Percentiles rank a stretch among this genome's conserved stretches.
Conservation (phyloP, 148 eudicot species). For the Camellia japonica region DNA sequence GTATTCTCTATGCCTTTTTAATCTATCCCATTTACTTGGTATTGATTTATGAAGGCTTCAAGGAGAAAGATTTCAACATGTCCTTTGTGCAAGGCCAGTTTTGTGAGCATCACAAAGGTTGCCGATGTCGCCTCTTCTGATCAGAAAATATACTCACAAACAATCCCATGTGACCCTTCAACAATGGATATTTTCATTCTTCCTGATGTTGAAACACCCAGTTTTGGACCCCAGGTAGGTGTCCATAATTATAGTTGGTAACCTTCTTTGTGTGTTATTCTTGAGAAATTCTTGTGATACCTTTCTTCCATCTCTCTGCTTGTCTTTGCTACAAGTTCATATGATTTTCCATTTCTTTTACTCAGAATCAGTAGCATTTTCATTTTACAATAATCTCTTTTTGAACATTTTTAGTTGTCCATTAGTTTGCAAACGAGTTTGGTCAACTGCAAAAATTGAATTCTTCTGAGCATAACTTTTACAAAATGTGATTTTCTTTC, state of each 20-base stretch:
- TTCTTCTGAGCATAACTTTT: not conserved
- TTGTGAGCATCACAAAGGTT: constrained; percentile 61
- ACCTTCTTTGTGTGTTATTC: constrained; percentile 1
- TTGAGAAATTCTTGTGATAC: not conserved
- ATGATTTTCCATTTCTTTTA: not conserved
- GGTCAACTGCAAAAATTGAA: not conserved
- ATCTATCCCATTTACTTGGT: constrained; percentile 2
- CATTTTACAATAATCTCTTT: not conserved
- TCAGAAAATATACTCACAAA: constrained; percentile 87
- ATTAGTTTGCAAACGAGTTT: not conserved
- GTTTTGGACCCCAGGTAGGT: constrained; percentile 39
- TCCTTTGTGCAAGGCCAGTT: constrained; percentile 79
- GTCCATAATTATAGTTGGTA: not conserved
- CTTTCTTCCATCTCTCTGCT: not conserved
- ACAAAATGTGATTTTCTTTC: not conserved
- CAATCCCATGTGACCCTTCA: constrained; percentile 55
- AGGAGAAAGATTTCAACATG: constrained; percentile 61
- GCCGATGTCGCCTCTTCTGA: constrained; percentile 58
- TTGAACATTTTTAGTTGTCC: constrained; percentile 1
- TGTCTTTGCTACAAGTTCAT: not conserved
- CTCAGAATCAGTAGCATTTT: not conserved
- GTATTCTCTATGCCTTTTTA: not conserved
- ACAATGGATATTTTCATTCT: constrained; percentile 51
- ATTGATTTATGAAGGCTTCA: constrained; percentile 40
- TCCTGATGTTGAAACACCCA: constrained; percentile 37